These are phyloP conservation scores for Plicaturopsis crispa DNA, from an alignment of 768 basidiomycete species.

Conservation along the genomic window DNA sequence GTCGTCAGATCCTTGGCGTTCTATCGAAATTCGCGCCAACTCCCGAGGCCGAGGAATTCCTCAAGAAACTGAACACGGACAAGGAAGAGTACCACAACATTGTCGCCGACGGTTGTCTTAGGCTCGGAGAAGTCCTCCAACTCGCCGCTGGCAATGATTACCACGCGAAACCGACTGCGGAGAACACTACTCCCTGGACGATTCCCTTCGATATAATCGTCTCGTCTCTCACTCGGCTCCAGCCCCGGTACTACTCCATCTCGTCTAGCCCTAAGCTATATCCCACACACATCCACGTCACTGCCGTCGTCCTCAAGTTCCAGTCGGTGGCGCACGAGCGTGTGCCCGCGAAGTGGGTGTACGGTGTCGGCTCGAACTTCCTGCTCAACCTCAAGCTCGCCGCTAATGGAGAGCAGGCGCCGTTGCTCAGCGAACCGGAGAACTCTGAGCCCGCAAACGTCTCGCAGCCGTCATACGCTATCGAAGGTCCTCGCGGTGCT, in stretches of 20 bases:
- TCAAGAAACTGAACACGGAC: slow-evolving; percentile 74
- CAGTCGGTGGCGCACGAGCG: slow-evolving; percentile 51
- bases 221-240: slow-evolving; percentile 87
- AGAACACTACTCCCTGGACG: slow-evolving; percentile 77
- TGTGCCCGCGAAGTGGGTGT: slow-evolving; percentile 59
- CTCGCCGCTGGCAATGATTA: slow-evolving; percentile 80
- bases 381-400: slow-evolving; percentile 86
- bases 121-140: slow-evolving; percentile 89
- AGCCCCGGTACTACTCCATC: slow-evolving; percentile 98
- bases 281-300: slow-evolving; percentile 88
- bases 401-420: slow-evolving; percentile 46
- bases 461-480: slow-evolving; percentile 63
- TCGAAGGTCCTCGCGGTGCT: slow-evolving; percentile 85
- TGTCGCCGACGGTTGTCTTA: slow-evolving; percentile 77
- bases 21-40: slow-evolving; percentile 86
- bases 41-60: slow-evolving; percentile 62
- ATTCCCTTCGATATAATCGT: slow-evolving; percentile 98
- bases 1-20: slow-evolving; percentile 86
- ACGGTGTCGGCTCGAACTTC: slow-evolving; percentile 93
- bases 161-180: slow-evolving; percentile 42
- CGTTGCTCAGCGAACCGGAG: slow-evolving; percentile 29
- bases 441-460: slow-evolving; percentile 29
- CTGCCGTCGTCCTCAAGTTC: slow-evolving; percentile 93
- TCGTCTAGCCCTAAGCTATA: slow-evolving; percentile 93
- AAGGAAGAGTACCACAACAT: slow-evolving; percentile 82